Conservation (phyloP, 2,329 filamentous ascomycete species). For the Trichoderma breve region DNA sequence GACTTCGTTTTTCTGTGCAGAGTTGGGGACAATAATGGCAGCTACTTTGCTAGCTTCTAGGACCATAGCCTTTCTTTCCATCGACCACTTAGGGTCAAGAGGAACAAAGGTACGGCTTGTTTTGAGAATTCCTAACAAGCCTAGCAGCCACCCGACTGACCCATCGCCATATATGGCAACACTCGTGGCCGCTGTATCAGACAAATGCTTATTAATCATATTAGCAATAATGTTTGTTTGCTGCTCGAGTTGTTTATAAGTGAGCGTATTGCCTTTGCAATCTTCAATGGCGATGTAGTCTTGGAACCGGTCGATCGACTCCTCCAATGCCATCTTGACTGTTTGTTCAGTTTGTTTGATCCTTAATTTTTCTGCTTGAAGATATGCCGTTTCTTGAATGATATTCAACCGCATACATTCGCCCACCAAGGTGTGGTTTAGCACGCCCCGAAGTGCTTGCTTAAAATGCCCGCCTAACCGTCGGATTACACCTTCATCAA, state of each 20-base stretch:
- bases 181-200: not conserved
- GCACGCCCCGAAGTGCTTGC: not conserved
- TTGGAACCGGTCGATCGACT: not conserved
- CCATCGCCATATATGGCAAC: constrained; percentile 16
- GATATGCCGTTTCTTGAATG: not conserved
- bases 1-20: not conserved
- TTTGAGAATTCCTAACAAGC: constrained; percentile 7
- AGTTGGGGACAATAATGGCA: not conserved
- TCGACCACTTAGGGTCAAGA: constrained; percentile 16
- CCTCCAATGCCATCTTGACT: not conserved
- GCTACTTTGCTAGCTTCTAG: not conserved
- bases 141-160: constrained; percentile 13
- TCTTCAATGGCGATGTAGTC: not conserved
- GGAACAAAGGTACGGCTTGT: constrained; percentile 10
- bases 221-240: not conserved
- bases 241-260: not conserved
- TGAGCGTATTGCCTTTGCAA: not conserved
- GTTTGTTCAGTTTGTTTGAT: not conserved
- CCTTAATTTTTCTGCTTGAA: not conserved
- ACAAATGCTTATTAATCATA: not conserved
- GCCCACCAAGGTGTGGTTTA: not conserved
- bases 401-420: not conserved
- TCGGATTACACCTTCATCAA: not conserved
- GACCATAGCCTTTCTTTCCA: not conserved
- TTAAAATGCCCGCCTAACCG: constrained; percentile 11